Evolutionary conservation across 495 filamentous ascomycete species (phyloP).

Genomic region (Tuber umbilicatum): DNA sequence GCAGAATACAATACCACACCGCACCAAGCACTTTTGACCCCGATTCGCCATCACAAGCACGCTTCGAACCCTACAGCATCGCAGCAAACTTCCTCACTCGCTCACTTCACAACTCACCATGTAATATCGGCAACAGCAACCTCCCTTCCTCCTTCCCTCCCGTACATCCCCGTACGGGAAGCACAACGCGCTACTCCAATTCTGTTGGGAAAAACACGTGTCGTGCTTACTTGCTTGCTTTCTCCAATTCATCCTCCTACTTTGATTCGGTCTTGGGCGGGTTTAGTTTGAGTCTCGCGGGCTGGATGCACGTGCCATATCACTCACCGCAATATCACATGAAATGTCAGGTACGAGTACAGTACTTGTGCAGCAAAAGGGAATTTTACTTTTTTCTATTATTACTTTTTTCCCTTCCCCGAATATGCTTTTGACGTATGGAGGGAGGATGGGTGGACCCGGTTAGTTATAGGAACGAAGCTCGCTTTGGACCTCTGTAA

Average conservation of each 20-base stretch:
- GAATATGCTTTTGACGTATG: background rate
- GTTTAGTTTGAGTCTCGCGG: background rate
- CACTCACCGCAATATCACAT: background rate
- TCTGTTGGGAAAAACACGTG: background rate
- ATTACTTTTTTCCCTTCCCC: background rate
- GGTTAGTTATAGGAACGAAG: background rate
- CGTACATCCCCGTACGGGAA: background rate
- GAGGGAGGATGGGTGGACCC: background rate
- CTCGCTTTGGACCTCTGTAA: background rate
- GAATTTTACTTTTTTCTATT: background rate
- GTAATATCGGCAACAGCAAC: background rate
- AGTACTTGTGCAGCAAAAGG: background rate
- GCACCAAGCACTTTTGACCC: too few relatives aligned
- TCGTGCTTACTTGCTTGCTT: background rate
- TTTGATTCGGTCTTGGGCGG: background rate
- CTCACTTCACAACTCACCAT: background rate
- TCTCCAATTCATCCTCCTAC: background rate
- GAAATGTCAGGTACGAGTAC: background rate
- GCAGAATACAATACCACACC: background rate
- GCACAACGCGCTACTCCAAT: background rate
- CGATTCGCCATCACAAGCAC: background rate
- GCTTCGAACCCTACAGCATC: background rate
- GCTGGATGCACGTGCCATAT: background rate
- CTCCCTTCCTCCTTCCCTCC: background rate
- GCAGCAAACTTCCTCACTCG: background rate